Percentiles rank a stretch among this genome's conserved stretches.
Conservation (phyloP, 225 moss, liverwort and hornwort species). For the Pseudisothecium myosuroides region DNA sequence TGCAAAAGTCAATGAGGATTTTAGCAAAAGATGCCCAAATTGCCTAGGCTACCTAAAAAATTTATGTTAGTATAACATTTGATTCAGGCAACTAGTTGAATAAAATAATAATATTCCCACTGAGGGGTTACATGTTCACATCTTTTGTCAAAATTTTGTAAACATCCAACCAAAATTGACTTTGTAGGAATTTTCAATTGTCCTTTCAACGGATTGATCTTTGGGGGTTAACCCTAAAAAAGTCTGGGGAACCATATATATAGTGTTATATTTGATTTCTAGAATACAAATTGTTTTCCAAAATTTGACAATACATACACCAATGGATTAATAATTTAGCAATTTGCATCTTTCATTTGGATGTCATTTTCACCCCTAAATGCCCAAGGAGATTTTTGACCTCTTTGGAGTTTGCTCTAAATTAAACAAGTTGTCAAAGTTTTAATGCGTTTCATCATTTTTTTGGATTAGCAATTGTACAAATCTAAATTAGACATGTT, state of each 20-base stretch:
- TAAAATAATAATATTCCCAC: neutral
- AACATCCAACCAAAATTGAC: neutral
- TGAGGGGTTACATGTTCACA: neutral
- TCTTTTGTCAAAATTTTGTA: neutral
- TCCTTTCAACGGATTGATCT: too few relatives aligned
- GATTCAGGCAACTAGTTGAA: accelerated
- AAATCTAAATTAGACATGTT: too few relatives aligned
- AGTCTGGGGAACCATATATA: neutral
- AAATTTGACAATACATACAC: neutral
- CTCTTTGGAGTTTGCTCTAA: too few relatives aligned
- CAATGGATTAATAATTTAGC: neutral
- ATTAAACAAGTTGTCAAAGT: too few relatives aligned
- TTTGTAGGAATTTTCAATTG: neutral
- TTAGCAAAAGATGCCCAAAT: neutral
- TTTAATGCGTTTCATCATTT: too few relatives aligned
- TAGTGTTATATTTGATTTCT: neutral
- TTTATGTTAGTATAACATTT: accelerated
- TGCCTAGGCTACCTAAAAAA: too few relatives aligned
- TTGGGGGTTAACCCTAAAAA: too few relatives aligned
- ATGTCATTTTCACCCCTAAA: neutral
- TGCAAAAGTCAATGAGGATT: neutral
- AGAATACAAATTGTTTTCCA: neutral
- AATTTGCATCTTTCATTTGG: neutral
- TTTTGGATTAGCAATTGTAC: too few relatives aligned
- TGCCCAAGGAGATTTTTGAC: neutral